Conservation (phyloP, 2,329 filamentous ascomycete species). For the Phyllosticta citrichinensis region DNA sequence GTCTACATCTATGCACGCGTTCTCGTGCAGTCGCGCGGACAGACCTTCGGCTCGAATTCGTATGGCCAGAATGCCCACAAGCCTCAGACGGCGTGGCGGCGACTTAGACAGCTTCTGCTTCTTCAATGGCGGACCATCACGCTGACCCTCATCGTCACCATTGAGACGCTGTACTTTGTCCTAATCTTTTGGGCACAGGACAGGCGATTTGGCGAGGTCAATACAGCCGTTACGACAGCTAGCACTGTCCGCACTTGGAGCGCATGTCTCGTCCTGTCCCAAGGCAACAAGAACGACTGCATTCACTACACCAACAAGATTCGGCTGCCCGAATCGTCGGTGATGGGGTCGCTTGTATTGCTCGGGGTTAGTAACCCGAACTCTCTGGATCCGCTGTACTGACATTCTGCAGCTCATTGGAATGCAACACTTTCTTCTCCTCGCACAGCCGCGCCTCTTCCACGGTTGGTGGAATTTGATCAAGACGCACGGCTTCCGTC, state of each 20-base stretch:
- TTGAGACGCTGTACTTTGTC: conserved; percentile 20
- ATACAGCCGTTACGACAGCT: conserved; percentile 11
- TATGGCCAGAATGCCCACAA: background rate
- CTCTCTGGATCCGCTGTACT: background rate
- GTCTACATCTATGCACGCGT: conserved; percentile 24
- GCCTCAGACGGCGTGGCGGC: conserved; percentile 15
- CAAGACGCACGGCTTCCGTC: conserved; percentile 6
- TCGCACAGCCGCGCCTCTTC: conserved; percentile 20
- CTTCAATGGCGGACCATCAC: conserved; percentile 22
- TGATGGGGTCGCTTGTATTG: conserved; percentile 18
- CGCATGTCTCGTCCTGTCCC: conserved; percentile 16
- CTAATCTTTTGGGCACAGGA: conserved; percentile 22
- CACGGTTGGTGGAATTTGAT: conserved; percentile 19
- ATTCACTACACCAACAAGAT: conserved; percentile 18
- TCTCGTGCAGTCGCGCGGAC: conserved; percentile 8
- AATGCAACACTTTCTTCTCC: conserved; percentile 25
- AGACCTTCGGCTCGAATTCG: background rate
- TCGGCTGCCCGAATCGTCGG: conserved; percentile 13
- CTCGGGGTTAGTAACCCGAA: conserved; percentile 17
- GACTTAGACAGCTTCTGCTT: conserved; percentile 18
- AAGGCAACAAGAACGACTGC: conserved; percentile 18
- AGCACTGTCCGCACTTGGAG: conserved; percentile 19
- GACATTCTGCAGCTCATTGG: conserved; percentile 24
- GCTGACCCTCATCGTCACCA: conserved; percentile 19
- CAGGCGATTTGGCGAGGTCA: conserved; percentile 15